phyloP scores from a whole-genome alignment of 352 stramenopile species.

The Phytophthora colocasiae region DNA sequence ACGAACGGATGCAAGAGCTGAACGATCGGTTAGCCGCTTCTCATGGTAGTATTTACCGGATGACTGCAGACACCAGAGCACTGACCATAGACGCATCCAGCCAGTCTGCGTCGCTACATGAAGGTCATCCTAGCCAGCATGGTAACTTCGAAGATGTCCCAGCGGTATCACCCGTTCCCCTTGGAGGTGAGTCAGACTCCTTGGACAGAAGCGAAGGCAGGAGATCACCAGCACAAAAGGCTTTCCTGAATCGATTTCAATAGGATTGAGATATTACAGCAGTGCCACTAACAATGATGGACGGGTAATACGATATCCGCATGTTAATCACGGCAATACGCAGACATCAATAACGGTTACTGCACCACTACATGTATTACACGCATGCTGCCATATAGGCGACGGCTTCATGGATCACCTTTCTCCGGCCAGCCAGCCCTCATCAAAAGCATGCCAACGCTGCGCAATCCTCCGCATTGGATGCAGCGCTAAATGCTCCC shows the following conservation, averaged over 20 bases:
- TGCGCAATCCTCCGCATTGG: slow-evolving; percentile 32
- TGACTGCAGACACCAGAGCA: slow-evolving; percentile 18
- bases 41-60: slow-evolving; percentile 43
- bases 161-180: neutral
- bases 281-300: neutral
- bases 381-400: too few species aligned
- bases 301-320: too few species aligned
- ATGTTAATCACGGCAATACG: too few species aligned
- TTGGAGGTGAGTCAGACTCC: slow-evolving; percentile 13
- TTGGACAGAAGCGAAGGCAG: slow-evolving; percentile 18
- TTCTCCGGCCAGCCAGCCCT: neutral
- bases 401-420: too few species aligned
- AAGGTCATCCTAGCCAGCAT: neutral
- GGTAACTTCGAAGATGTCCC: slow-evolving; percentile 3
- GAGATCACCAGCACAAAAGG: slow-evolving; percentile 71
- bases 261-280: neutral
- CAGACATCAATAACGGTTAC: too few species aligned
- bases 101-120: neutral
- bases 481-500: slow-evolving; percentile 18
- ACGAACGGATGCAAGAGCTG: slow-evolving; percentile 51
- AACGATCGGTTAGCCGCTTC: slow-evolving; percentile 33
- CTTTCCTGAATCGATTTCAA: slow-evolving; percentile 58
- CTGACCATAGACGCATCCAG: slow-evolving; percentile 9
- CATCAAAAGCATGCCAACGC: slow-evolving; percentile 1
- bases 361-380: too few species aligned